phyloP scores from a whole-genome alignment of 371 early-diverging fungal species.

The Mucor lusitanicus region DNA sequence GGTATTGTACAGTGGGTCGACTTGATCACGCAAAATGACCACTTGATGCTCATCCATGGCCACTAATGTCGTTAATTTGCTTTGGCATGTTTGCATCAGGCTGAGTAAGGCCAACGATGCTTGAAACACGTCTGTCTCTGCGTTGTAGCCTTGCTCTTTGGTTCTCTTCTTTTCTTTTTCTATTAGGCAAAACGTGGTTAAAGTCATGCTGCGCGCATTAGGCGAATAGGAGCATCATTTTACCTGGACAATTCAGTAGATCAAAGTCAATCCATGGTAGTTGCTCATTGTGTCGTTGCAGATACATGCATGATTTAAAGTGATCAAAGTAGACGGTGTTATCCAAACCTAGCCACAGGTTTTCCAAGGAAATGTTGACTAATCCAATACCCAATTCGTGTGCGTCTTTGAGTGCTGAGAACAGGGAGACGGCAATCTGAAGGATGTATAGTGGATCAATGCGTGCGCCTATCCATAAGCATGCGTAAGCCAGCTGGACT shows the following conservation, averaged over 20 bases:
- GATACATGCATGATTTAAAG: conserved; percentile 1
- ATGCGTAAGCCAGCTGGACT: neutral
- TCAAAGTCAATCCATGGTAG: conserved; percentile 7
- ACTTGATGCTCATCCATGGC: neutral
- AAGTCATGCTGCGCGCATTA: too few species aligned
- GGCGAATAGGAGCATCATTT: too few species aligned
- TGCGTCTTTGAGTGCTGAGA: conserved; percentile 22
- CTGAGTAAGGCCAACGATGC: neutral
- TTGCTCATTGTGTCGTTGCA: neutral
- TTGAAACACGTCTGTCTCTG: neutral
- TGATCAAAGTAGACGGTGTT: conserved; percentile 7
- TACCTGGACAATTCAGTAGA: conserved; percentile 1
- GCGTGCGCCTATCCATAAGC: neutral
- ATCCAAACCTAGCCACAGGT: conserved; percentile 6
- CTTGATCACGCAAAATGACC: neutral
- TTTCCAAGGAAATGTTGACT: neutral
- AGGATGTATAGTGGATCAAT: conserved; percentile 7
- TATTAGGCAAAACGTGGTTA: too few species aligned
- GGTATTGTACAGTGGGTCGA: neutral
- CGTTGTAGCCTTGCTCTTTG: neutral
- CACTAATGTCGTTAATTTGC: neutral
- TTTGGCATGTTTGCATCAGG: neutral
- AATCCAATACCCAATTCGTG: conserved; percentile 8
- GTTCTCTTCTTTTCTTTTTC: neutral
- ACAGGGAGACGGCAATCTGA: conserved; percentile 19